Conservation (phyloP, 139 green algal genomes). For the Medakamo hakoo region DNA sequence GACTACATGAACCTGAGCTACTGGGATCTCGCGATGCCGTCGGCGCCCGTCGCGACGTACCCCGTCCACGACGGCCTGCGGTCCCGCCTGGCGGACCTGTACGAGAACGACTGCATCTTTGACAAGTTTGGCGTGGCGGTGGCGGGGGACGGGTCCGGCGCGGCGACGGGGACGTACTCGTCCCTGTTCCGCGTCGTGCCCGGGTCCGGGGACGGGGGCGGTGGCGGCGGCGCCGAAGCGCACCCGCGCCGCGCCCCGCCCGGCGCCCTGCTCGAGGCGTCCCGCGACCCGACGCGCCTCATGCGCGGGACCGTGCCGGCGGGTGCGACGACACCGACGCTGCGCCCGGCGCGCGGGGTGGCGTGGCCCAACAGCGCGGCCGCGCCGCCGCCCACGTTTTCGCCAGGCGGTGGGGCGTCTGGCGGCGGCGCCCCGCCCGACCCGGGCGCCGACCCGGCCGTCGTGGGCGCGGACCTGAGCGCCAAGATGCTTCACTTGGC, state of each 20-base stretch:
- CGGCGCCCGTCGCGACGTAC: conserved; percentile 60
- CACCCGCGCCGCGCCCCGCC: no score
- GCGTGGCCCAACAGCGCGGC: no score
- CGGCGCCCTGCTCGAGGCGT: conserved; percentile 47
- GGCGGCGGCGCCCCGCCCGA: no score
- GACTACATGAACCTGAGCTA: conserved; percentile 99
- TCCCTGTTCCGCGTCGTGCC: conserved; percentile 66
- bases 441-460: no score
- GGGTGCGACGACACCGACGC: neutral
- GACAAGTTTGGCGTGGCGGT: conserved; percentile 96
- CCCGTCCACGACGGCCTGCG: conserved; percentile 86
- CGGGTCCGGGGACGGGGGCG: neutral
- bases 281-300: conserved; percentile 52
- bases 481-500: conserved; percentile 89
- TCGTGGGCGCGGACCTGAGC: conserved; percentile 44
- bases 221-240: neutral
- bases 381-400: no score
- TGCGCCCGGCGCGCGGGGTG: neutral
- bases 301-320: conserved; percentile 21
- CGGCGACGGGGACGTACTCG: conserved; percentile 90
- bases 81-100: conserved; percentile 78
- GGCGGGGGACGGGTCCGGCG: conserved; percentile 47
- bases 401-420: neutral
- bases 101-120: conserved; percentile 98
- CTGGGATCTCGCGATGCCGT: conserved; percentile 90